Evolutionary conservation across 2,329 filamentous ascomycete genomes (phyloP), one percentile per base, ranked within the genome.

Genomic region (Ustilaginoidea virens): DNA sequence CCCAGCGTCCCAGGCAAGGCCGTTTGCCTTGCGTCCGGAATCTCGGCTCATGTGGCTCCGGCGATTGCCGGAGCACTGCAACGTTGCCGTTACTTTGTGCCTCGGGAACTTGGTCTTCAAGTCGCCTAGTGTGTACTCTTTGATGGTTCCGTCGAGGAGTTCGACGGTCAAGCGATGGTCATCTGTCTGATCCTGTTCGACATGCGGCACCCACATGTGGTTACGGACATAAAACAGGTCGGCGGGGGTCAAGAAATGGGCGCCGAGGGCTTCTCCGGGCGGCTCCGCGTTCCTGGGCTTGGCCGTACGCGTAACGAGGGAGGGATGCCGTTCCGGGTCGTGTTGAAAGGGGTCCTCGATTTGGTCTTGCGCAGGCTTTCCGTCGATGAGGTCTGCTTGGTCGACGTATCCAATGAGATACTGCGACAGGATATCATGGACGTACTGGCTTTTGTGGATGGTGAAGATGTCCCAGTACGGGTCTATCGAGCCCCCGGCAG

Each of bases 401-500:
- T 78, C 63, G 3, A 80, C 59, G 26, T 62, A 64, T 17, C 74
- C 74, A 26, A 80, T 71, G 16, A 65, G 53, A 42, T 73, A 80
- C 38, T 71, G 62, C n/a, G 69, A 59, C 1, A 80, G 55, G 23
- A 79, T 74, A 28, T 76, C 69, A 34, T 64, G 62, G 5, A 79
- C 71, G 34, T 79, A 68, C 23, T 68, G 58, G 12, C 64, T 61
- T 45, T 78, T 73, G 53, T 80, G 74, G 33, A 79, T 78, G 26
- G 63, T 60, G 44, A 80, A 80, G 30, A 80, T 75, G 34, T 76
- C 58, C 74, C 74, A 80, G 49, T 77, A 79, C 0, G 67, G 64
- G 29, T 80, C 74, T 28, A 80, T 66, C 31, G 63, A 66, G 21
- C 67, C 65, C 4, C 74, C 74, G 1, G 70, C 72, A 2, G 74